phyloP scores from a whole-genome alignment of 768 basidiomycete genomes.

The Suillus brevipes region DNA sequence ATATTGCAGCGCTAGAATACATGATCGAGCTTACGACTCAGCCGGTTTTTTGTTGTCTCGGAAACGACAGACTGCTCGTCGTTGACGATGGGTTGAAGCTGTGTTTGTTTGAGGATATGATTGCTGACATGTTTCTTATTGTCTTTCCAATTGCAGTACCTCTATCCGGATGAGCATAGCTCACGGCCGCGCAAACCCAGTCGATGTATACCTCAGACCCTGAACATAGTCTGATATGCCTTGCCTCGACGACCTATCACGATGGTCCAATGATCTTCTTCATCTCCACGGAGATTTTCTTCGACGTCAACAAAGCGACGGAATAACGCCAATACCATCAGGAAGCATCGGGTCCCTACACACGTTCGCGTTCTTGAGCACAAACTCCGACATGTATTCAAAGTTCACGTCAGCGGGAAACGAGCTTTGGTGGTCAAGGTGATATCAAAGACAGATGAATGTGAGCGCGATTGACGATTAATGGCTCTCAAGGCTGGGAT shows the following conservation, averaged over 20 bases:
- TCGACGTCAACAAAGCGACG: not conserved
- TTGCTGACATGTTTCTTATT: not conserved
- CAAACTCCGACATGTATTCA: not conserved
- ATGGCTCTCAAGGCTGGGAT: not conserved
- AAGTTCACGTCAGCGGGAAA: not conserved
- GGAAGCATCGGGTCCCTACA: not conserved
- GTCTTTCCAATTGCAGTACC: not conserved
- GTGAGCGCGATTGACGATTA: not conserved
- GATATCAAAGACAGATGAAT: not conserved
- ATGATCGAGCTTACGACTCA: not conserved
- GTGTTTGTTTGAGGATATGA: not conserved
- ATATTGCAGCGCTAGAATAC: not conserved
- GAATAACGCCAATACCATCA: not conserved
- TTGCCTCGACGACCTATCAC: not conserved
- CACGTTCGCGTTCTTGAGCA: not conserved
- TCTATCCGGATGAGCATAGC: not conserved
- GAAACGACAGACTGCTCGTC: not conserved
- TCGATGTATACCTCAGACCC: not conserved
- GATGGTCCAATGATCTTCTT: not conserved
- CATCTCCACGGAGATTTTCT: not conserved
- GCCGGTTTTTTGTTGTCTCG: not conserved
- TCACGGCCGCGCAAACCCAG: not conserved
- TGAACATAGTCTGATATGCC: not conserved
- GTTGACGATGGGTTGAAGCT: not conserved
- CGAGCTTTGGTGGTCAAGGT: not conserved